Conservation (phyloP, 2,329 filamentous ascomycete genomes). For the Neurospora crassa region DNA sequence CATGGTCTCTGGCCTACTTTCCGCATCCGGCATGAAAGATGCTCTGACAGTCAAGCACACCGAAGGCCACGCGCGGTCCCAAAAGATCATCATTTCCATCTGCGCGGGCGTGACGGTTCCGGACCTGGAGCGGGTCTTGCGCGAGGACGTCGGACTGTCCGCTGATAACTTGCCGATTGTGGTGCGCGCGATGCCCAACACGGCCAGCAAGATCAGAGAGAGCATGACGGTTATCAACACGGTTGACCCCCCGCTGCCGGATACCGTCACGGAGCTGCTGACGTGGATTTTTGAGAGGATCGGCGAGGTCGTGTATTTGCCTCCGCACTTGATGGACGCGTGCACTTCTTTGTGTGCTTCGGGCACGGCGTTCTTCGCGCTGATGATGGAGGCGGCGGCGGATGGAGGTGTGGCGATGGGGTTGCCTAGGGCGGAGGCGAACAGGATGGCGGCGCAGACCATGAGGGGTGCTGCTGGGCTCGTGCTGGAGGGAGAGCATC, state of each 20-base stretch:
- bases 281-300: conserved; percentile 71
- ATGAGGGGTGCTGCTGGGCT: conserved; percentile 65
- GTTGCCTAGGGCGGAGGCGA: conserved; percentile 60
- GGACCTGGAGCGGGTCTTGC: conserved; percentile 57
- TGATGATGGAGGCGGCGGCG: conserved; percentile 65
- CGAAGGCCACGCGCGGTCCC: conserved; percentile 32
- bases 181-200: conserved; percentile 79
- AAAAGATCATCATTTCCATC: conserved; percentile 72
- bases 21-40: conserved; percentile 56
- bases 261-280: conserved; percentile 46
- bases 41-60: conserved; percentile 38
- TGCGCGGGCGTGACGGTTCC: conserved; percentile 64
- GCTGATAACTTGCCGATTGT: conserved; percentile 46
- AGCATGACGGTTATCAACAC: conserved; percentile 74
- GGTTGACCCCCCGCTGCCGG: conserved; percentile 46
- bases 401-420: conserved; percentile 76
- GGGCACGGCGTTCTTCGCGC: conserved; percentile 65
- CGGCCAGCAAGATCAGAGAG: conserved; percentile 67
- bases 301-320: conserved; percentile 60
- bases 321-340: conserved; percentile 60
- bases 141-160: conserved; percentile 42
- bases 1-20: conserved; percentile 59
- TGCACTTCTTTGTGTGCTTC: conserved; percentile 66
- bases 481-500: conserved; percentile 63
- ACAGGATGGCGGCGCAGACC: conserved; percentile 68